Evolutionary conservation across 1,284 basidiomycete genomes (phyloP).

Genomic region (Exobasidium cylindrosporum): DNA sequence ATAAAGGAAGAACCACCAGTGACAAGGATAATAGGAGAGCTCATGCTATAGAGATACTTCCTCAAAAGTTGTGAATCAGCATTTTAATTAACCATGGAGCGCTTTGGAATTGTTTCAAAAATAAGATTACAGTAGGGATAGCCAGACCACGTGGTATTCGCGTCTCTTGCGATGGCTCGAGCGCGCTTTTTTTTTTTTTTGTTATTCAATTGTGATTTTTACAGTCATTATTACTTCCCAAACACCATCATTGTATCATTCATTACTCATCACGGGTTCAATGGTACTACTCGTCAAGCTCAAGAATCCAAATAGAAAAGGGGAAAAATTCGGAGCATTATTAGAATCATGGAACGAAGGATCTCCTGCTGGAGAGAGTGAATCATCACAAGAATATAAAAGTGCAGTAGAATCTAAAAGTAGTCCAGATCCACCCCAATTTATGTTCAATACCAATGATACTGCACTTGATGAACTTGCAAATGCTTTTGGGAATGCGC

Average conservation of each 20-base stretch:
- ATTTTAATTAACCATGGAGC: too few species aligned
- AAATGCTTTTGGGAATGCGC: neutral
- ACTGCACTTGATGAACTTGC: constrained; percentile 2
- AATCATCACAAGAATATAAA: neutral
- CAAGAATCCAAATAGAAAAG: constrained; percentile 7
- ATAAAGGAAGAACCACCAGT: constrained; percentile 6
- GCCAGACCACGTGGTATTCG: too few species aligned
- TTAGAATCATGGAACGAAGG: neutral
- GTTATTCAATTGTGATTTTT: too few species aligned
- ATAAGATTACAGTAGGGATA: too few species aligned
- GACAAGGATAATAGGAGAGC: neutral
- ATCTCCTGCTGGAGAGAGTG: neutral
- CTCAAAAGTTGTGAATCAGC: too few species aligned
- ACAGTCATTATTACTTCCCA: too few species aligned
- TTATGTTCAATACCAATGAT: neutral
- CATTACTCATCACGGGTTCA: too few species aligned
- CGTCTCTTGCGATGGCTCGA: too few species aligned
- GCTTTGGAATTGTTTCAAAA: too few species aligned
- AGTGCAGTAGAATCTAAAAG: neutral
- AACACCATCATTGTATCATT: too few species aligned
- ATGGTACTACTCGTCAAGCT: constrained; percentile 7
- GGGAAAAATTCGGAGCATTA: neutral
- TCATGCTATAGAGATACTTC: neutral
- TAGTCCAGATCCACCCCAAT: neutral
- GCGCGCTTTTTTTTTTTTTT: too few species aligned